Evolutionary conservation across 2,329 filamentous ascomycete genomes (phyloP), one percentile per base, ranked within the genome.

Genomic region (Aspergillus floridensis): DNA sequence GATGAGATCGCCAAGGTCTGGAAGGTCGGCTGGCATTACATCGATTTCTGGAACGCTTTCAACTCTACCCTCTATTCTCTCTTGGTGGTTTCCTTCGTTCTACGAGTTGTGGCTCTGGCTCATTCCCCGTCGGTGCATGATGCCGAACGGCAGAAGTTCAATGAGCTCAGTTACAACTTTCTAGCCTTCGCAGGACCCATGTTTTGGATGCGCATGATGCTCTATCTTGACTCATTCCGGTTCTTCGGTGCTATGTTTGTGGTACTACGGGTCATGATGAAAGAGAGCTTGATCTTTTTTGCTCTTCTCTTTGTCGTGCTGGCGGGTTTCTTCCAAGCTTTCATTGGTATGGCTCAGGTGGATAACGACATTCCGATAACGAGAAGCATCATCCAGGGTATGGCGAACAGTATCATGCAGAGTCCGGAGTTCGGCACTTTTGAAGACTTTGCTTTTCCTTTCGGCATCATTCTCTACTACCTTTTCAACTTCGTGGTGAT

Each of bases 161-260:
- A 96, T 73, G 82, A 86, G 59, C 79, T 97, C 21, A 93, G 90
- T 72, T 99, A 99, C 77, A 96, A 96, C 76, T 92, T 98, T 73
- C 80, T 99, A 24, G 92, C 95, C 10, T 96, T 97, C 74, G 88
- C 88, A 3, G 93, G 95, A 0, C 95, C 95, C 0, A 91, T 99
- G 90, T 98, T 99, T 76, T 99, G 95, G 93, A 90, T 88, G 71
- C 89, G 95, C 4, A 82, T 99, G 60, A 79, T 99, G 63, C 85
- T 99, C 6, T 99, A 97, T 72, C 85, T 99, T 19, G 95, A 99
- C 76, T 91, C 90, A 0, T 85, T 96, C 82, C 88, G 91, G 57
- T 99, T 99, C 81, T 99, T 99, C 70, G 95, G 95, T 24, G 92
- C 93, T 53, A 99, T 99, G 95, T 85, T 99, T 1, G 93, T 99